phyloP scores from a whole-genome alignment of 2,329 filamentous ascomycete species.

The Fusarium austroafricanum region DNA sequence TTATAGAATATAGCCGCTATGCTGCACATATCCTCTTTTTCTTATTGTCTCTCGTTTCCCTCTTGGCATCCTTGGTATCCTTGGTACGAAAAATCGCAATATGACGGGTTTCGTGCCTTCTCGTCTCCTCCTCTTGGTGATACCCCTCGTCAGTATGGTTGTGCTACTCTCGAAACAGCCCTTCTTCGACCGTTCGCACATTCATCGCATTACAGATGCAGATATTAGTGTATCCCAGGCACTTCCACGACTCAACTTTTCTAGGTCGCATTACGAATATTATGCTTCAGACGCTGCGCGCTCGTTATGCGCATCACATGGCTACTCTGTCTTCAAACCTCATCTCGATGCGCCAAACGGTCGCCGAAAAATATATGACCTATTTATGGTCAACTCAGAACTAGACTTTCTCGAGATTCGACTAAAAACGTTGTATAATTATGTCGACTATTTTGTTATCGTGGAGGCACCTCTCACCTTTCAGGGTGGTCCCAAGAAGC shows the following conservation, averaged over 20 bases:
- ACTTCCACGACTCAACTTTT: constrained; percentile 46
- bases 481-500: constrained; percentile 65
- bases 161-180: constrained; percentile 36
- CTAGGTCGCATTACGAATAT: constrained; percentile 39
- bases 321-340: constrained; percentile 48
- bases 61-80: neutral
- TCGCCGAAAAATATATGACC: constrained; percentile 58
- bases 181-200: constrained; percentile 25
- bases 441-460: constrained; percentile 74
- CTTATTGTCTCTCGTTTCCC: neutral
- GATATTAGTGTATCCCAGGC: constrained; percentile 37
- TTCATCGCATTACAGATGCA: constrained; percentile 37
- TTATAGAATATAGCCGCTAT: neutral
- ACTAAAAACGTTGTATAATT: constrained; percentile 65
- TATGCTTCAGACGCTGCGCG: constrained; percentile 47
- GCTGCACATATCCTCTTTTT: neutral
- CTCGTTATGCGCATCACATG: constrained; percentile 50
- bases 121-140: constrained; percentile 16
- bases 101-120: constrained; percentile 26
- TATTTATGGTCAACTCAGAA: constrained; percentile 72
- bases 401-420: constrained; percentile 75
- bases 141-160: constrained; percentile 19
- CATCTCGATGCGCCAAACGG: constrained; percentile 28
- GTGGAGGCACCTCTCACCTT: constrained; percentile 70
- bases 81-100: neutral